phyloP scores from a whole-genome alignment of 768 basidiomycete genomes.

The Amanita brunnescens region DNA sequence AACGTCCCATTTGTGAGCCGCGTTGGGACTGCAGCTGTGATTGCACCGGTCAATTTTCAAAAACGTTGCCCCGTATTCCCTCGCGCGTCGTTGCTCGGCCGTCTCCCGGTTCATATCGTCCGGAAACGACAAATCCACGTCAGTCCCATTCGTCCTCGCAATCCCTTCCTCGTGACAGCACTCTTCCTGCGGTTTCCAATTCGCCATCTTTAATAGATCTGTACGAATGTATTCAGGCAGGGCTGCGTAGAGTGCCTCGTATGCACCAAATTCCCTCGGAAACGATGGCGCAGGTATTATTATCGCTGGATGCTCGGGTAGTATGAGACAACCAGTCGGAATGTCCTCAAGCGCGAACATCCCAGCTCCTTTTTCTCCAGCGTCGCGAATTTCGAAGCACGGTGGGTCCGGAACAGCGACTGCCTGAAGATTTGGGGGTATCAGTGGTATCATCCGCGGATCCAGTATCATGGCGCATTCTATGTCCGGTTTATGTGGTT shows the following conservation, averaged over 20 bases:
- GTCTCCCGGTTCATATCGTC: slow-evolving; percentile 13
- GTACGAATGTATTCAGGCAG: slow-evolving; percentile 18
- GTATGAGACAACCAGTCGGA: slow-evolving; percentile 24
- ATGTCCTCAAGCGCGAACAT: slow-evolving; percentile 29
- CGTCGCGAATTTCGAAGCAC: slow-evolving; percentile 17
- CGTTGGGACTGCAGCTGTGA: slow-evolving; percentile 41
- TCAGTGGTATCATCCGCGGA: slow-evolving; percentile 1
- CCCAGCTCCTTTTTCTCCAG: slow-evolving; percentile 25
- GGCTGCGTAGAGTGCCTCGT: slow-evolving; percentile 21
- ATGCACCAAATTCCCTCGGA: slow-evolving; percentile 16
- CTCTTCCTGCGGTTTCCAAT: slow-evolving; percentile 23
- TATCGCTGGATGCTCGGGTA: slow-evolving; percentile 31
- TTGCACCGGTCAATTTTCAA: slow-evolving; percentile 34
- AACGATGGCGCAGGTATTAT: slow-evolving; percentile 26
- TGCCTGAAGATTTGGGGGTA: not conserved
- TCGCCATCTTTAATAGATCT: slow-evolving; percentile 25
- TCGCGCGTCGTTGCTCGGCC: slow-evolving; percentile 6
- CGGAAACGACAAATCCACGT: slow-evolving; percentile 23
- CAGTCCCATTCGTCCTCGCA: slow-evolving; percentile 32
- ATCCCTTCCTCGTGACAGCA: slow-evolving; percentile 34
- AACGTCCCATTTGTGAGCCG: slow-evolving; percentile 33
- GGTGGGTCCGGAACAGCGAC: slow-evolving; percentile 5
- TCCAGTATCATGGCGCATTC: slow-evolving; percentile 8
- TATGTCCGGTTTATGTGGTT: not conserved
- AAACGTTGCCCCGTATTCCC: slow-evolving; percentile 35